Base-by-base conservation (phyloP, 179 eudicot species). In the Sideroxylon spinosum region DNA sequence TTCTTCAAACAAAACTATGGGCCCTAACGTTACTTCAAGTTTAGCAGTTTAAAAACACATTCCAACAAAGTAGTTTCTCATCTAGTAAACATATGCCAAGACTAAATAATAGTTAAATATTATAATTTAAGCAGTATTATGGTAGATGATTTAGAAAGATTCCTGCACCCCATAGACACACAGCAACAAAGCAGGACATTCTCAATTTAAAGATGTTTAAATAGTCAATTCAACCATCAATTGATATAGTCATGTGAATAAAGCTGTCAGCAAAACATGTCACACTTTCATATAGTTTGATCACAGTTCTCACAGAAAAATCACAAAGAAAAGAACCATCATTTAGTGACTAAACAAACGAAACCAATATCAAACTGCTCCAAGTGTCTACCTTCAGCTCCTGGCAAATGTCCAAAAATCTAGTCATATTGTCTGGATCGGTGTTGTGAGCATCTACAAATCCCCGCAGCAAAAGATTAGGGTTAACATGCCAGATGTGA, bases 401-500 rank as follows among this genome's bases (percentile, higher is more conserved):
- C 85, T 91, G 90, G 85, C 95, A 95, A 28, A 88, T 82, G 76
- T 95, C 98, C 86, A 89, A 79, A 82, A 91, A 77, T 79, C 82
- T 84, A 77, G 50, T 79, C 29, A 87, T 82, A 46, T 79, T 88
- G 59, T 89, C 94, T 14, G 85, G 79, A 83, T 93, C 90, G 55
- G 75, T 63, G 68, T 81, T 81, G 52, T 90, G 76, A 19, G 87
- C 80, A 80, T 93, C 92, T 77, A 85, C 79, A 85, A 95, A 84
- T 60, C 92, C 98, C 46, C 95, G 86, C 88, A 91, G 76, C 74
- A 93, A 82, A 61, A 91, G 69, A 61, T 65, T 68, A 74, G 89
- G 91, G 68, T 93, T 95, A 76, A 85, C 85, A 78, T 87, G 92
- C 97, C 98, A 95, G 55, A 95, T 86, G 76, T 89, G 88, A 74